These are phyloP conservation scores for Hypholoma fasciculare DNA, from an alignment of 768 basidiomycete genomes.

Conservation along the genomic window DNA sequence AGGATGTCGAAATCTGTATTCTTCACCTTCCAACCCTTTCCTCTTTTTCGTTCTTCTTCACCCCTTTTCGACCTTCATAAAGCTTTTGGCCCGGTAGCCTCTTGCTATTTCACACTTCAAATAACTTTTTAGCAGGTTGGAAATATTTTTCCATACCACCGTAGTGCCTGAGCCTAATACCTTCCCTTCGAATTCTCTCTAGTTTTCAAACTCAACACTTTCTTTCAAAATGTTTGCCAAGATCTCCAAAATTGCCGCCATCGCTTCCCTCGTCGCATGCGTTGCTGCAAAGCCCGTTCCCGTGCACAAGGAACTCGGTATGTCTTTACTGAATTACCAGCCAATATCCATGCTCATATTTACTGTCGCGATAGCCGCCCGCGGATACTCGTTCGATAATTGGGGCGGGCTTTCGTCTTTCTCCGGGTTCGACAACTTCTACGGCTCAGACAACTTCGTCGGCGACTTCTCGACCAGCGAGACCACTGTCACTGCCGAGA, in stretches of 20 bases:
- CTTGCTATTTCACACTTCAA: conserved; percentile 15
- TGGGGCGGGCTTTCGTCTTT: conserved; percentile 38
- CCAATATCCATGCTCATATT: background rate
- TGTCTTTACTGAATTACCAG: background rate
- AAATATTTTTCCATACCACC: conserved; percentile 10
- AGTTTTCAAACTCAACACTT: conserved; percentile 17
- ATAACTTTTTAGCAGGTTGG: background rate
- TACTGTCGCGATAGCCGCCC: conserved; percentile 7
- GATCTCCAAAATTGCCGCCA: conserved; percentile 24
- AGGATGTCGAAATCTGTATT: background rate
- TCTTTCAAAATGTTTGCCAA: conserved; percentile 37
- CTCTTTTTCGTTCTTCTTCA: conserved; percentile 25
- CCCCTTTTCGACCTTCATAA: conserved; percentile 13
- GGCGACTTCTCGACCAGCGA: conserved; percentile 25
- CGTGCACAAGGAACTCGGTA: conserved; percentile 16
- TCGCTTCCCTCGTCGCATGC: conserved; percentile 20
- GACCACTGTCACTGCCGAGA: conserved; percentile 26
- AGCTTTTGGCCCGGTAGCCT: conserved; percentile 31
- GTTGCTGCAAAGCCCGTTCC: conserved; percentile 27
- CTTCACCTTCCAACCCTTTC: conserved; percentile 13
- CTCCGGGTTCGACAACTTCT: conserved; percentile 44
- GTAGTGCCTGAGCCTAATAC: no score
- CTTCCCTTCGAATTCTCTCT: background rate
- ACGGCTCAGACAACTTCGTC: conserved; percentile 43
- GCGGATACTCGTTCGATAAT: conserved; percentile 30